Percentiles rank a stretch among this genome's conserved stretches.
Conservation (phyloP, 73 alveolate genomes). For the Tetrahymena elliotti region DNA sequence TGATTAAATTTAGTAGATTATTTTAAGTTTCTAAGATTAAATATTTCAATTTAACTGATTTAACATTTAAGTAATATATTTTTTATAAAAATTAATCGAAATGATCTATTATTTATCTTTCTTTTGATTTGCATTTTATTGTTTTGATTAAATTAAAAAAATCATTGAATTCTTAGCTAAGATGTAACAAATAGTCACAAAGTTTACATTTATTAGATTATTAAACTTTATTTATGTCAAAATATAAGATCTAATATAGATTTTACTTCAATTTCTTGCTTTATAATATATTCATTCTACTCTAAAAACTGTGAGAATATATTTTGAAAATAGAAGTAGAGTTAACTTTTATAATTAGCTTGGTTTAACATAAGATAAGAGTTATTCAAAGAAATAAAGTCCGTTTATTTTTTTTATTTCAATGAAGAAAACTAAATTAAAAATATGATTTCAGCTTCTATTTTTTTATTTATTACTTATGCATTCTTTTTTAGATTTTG, state of each 20-base stretch:
- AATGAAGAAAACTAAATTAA: background rate
- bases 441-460: background rate
- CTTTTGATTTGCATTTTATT: too few species aligned
- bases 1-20: too few species aligned
- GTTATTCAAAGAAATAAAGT: background rate
- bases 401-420: background rate
- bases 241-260: background rate
- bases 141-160: too few species aligned
- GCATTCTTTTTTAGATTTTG: background rate
- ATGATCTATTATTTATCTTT: too few species aligned
- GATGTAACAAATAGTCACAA: too few species aligned
- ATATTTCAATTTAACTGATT: too few species aligned
- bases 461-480: background rate
- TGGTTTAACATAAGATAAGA: background rate
- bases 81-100: too few species aligned
- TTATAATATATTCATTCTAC: background rate
- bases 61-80: too few species aligned
- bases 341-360: background rate
- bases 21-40: too few species aligned
- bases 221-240: too few species aligned
- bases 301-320: background rate
- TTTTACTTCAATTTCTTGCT: background rate
- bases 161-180: too few species aligned
- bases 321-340: background rate
- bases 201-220: too few species aligned